These are phyloP conservation scores for Asterionellopsis glacialis DNA, from an alignment of 108 stramenopile species.

Conservation along the genomic window DNA sequence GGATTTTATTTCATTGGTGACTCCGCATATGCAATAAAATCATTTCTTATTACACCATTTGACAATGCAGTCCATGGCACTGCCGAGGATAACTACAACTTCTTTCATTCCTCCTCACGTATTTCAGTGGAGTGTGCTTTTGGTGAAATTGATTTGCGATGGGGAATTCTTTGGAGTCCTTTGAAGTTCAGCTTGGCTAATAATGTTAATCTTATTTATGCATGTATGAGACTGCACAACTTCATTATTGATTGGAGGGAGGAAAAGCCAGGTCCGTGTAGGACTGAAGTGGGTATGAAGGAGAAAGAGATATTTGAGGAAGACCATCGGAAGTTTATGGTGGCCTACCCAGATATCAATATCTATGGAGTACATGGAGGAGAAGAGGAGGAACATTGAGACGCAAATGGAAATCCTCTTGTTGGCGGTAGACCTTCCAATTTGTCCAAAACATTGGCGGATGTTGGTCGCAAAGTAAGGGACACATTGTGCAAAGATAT, in stretches of 20 bases:
- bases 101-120: slow-evolving; percentile 12
- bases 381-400: too few species aligned
- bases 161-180: slow-evolving; percentile 32
- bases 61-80: slow-evolving; percentile 2
- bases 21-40: slow-evolving; percentile 17
- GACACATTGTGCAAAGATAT: too few species aligned
- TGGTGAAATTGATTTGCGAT: slow-evolving; percentile 27
- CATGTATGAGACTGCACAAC: slow-evolving; percentile 21
- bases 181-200: slow-evolving; percentile 7
- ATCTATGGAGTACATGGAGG: too few species aligned
- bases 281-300: too few species aligned
- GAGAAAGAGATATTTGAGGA: too few species aligned
- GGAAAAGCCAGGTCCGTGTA: too few species aligned
- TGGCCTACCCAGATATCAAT: too few species aligned
- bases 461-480: too few species aligned
- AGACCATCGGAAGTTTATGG: too few species aligned
- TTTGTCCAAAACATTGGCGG: too few species aligned
- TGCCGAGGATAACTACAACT: slow-evolving; percentile 20
- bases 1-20: slow-evolving; percentile 23
- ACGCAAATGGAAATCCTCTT: too few species aligned
- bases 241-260: slow-evolving; percentile 24
- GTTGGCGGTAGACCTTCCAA: too few species aligned
- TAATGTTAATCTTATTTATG: slow-evolving; percentile 8
- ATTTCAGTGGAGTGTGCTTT: slow-evolving; percentile 31
- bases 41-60: slow-evolving; percentile 19